Evolutionary conservation across 148 eudicot genomes (phyloP).

Genomic region (Nyssa sinensis): DNA sequence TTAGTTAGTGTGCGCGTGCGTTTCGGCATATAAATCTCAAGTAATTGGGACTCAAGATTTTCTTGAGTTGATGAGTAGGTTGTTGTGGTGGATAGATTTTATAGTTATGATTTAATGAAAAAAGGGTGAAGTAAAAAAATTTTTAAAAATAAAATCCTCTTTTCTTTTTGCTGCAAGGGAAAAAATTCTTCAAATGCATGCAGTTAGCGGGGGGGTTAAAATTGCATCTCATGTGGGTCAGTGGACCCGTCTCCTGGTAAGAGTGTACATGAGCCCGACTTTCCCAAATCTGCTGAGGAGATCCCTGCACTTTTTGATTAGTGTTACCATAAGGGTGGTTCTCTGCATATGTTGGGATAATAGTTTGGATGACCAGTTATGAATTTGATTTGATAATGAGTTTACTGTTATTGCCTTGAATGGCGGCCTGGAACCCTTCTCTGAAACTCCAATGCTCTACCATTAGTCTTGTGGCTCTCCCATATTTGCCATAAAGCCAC

Average conservation of each 20-base stretch:
- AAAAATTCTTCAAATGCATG: background rate
- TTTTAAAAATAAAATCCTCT: background rate
- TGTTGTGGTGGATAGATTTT: background rate
- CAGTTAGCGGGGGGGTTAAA: background rate
- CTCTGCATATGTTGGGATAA: background rate
- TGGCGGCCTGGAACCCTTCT: background rate
- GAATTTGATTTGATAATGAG: background rate
- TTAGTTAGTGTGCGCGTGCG: background rate
- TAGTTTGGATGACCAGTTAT: background rate
- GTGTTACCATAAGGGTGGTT: background rate
- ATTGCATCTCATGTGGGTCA: background rate
- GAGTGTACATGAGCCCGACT: background rate
- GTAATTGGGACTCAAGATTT: background rate
- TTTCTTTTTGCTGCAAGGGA: background rate
- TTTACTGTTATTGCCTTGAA: background rate
- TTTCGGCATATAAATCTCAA: background rate
- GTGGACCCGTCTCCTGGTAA: background rate
- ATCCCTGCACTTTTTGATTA: background rate
- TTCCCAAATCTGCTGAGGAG: background rate
- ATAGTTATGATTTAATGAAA: background rate
- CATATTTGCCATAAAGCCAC: background rate
- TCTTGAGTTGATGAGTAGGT: background rate
- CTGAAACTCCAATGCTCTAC: background rate
- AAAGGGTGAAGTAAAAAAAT: background rate
- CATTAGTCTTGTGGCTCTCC: too few species aligned